Evolutionary conservation across 495 filamentous ascomycete genomes (phyloP).

Genomic region (Umbilicaria muhlenbergii): DNA sequence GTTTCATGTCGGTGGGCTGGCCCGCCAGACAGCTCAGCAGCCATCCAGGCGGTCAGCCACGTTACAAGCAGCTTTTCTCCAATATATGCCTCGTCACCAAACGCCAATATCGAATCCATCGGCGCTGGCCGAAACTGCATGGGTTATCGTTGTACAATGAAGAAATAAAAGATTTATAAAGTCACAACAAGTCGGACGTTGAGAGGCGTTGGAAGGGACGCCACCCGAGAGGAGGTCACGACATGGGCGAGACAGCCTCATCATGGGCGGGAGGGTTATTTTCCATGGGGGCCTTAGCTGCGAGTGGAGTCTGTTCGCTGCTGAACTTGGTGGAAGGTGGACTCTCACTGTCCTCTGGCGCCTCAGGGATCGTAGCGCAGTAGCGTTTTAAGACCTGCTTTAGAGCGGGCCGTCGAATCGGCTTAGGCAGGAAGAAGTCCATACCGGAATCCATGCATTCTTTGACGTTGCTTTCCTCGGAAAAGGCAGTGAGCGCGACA

Average conservation of each 20-base stretch:
- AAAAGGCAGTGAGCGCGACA: slow-evolving; percentile 79
- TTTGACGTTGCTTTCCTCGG: slow-evolving; percentile 78
- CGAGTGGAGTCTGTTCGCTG: neutral
- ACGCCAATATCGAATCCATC: no score
- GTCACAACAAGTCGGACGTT: neutral
- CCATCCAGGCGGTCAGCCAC: no score
- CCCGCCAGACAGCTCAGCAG: no score
- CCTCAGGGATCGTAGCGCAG: slow-evolving; percentile 41
- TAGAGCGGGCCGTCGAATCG: slow-evolving; percentile 65
- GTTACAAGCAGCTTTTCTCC: no score
- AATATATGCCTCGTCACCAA: no score
- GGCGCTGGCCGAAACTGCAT: no score
- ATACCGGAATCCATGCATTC: slow-evolving; percentile 66
- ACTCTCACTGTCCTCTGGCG: slow-evolving; percentile 20
- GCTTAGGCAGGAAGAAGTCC: slow-evolving; percentile 64
- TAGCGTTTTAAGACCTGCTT: slow-evolving; percentile 69
- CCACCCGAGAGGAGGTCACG: neutral
- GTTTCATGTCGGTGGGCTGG: no score
- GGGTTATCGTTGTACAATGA: no score
- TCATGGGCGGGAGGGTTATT: neutral
- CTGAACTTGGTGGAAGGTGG: neutral
- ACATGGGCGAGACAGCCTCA: slow-evolving; percentile 7
- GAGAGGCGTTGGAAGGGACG: no score
- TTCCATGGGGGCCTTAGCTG: neutral
- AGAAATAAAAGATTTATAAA: neutral